Evolutionary conservation across 2,329 filamentous ascomycete species (phyloP).

Genomic region (Gnomoniopsis smithogilvyi): DNA sequence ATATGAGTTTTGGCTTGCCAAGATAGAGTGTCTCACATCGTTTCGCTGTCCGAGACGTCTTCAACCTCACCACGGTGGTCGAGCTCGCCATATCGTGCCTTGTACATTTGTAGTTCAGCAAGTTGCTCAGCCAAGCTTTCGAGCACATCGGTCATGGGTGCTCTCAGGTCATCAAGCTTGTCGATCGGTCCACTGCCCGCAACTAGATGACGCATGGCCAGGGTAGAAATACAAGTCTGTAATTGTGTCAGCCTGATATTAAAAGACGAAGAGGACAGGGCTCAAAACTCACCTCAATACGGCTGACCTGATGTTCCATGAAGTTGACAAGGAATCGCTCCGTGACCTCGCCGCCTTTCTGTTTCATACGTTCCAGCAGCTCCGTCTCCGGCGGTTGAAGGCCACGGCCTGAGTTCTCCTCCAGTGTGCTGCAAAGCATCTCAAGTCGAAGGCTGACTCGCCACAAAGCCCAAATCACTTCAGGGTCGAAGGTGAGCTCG

Average conservation of each 20-base stretch:
- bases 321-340: slow-evolving; percentile 87
- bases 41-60: slow-evolving; percentile 31
- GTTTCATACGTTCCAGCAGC: slow-evolving; percentile 66
- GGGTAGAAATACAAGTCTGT: slow-evolving; percentile 76
- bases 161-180: slow-evolving; percentile 68
- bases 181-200: slow-evolving; percentile 61
- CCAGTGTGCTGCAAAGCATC: slow-evolving; percentile 88
- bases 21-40: slow-evolving; percentile 27
- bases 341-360: slow-evolving; percentile 76
- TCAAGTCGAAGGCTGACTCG: slow-evolving; percentile 84
- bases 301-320: slow-evolving; percentile 89
- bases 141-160: slow-evolving; percentile 73
- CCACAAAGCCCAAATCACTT: slow-evolving; percentile 88
- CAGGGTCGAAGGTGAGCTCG: slow-evolving; percentile 73
- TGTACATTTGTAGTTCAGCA: slow-evolving; percentile 61
- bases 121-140: slow-evolving; percentile 58
- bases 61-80: slow-evolving; percentile 21
- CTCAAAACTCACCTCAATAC: slow-evolving; percentile 75
- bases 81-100: slow-evolving; percentile 48
- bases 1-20: not conserved
- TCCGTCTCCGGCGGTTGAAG: slow-evolving; percentile 80
- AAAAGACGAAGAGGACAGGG: not conserved
- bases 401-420: slow-evolving; percentile 60
- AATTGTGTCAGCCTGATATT: not conserved
- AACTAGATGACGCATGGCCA: slow-evolving; percentile 76